Evolutionary conservation across 495 filamentous ascomycete genomes (phyloP).

Genomic region (Daldinia grandis): DNA sequence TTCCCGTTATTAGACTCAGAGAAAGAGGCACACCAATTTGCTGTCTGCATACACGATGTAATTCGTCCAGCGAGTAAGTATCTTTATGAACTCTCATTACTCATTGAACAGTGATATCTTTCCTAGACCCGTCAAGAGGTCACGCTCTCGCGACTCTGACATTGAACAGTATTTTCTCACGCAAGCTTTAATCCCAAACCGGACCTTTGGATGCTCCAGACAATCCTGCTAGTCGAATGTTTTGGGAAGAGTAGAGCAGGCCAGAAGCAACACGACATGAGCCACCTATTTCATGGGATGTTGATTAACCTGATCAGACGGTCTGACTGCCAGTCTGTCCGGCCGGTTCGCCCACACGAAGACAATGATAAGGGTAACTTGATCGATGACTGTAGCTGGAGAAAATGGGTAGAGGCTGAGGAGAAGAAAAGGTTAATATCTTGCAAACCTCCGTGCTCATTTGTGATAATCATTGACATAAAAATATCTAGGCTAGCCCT

Average conservation of each 20-base stretch:
- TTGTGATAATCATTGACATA: not conserved
- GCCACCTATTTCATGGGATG: conserved; percentile 65
- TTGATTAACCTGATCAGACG: conserved; percentile 66
- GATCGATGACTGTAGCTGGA: conserved; percentile 56
- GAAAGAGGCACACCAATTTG: conserved; percentile 63
- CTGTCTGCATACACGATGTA: conserved; percentile 60
- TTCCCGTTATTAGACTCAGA: conserved; percentile 44
- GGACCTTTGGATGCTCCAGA: conserved; percentile 63
- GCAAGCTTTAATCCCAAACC: conserved; percentile 58
- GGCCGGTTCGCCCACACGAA: conserved; percentile 36
- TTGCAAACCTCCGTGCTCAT: not conserved
- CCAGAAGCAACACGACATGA: conserved; percentile 63
- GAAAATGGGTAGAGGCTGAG: conserved; percentile 58
- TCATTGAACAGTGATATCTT: too few species aligned
- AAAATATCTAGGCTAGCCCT: conserved; percentile 52
- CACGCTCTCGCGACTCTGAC: not conserved
- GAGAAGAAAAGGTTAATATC: conserved; percentile 58
- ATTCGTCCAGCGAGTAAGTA: conserved; percentile 53
- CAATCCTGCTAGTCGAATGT: conserved; percentile 66
- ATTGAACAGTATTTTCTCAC: conserved; percentile 47
- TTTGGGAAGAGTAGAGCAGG: conserved; percentile 66
- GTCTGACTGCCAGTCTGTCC: conserved; percentile 59
- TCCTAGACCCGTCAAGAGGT: too few species aligned
- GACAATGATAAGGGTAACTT: conserved; percentile 16
- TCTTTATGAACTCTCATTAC: too few species aligned